A percentile compares a stretch with the other conserved stretches of the same genome.
Evolutionary conservation across 768 basidiomycete genomes (phyloP).

Genomic region (Tubosaeta sp.): DNA sequence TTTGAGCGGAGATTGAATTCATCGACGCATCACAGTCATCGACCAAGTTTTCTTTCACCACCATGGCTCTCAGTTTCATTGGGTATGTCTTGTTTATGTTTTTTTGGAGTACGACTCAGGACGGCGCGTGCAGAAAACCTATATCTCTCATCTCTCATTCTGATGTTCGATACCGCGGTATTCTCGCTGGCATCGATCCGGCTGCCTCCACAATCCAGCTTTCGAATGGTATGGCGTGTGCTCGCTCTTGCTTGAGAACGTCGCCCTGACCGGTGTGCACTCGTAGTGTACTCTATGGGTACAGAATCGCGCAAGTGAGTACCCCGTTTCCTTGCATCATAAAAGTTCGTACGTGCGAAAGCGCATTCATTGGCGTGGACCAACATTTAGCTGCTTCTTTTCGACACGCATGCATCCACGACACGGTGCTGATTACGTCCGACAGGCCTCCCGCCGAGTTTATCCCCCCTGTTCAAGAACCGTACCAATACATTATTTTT

Average conservation of each 20-base stretch:
- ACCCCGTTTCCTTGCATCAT: not conserved
- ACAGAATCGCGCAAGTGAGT: constrained; percentile 78
- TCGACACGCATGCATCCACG: constrained; percentile 42
- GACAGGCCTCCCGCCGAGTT: constrained; percentile 67
- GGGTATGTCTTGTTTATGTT: constrained; percentile 41
- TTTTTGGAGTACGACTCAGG: not conserved
- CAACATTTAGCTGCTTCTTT: constrained; percentile 35
- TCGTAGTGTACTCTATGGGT: constrained; percentile 77
- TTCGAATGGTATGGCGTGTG: constrained; percentile 62
- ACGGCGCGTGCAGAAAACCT: constrained; percentile 56
- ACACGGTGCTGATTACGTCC: constrained; percentile 24
- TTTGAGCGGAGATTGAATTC: constrained; percentile 30
- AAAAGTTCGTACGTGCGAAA: too few species aligned
- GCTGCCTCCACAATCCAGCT: constrained; percentile 82
- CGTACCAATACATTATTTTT: constrained; percentile 89
- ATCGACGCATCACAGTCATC: constrained; percentile 3
- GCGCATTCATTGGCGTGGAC: not conserved
- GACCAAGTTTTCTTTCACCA: constrained; percentile 22
- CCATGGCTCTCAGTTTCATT: constrained; percentile 74
- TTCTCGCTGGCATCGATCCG: constrained; percentile 83
- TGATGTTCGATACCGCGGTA: constrained; percentile 87
- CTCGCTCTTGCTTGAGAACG: not conserved
- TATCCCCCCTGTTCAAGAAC: constrained; percentile 78
- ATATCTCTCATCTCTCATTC: constrained; percentile 90
- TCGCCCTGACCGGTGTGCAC: not conserved